Base-by-base conservation (phyloP, 2,329 filamentous ascomycete species). In the Trichophyton verrucosum region DNA sequence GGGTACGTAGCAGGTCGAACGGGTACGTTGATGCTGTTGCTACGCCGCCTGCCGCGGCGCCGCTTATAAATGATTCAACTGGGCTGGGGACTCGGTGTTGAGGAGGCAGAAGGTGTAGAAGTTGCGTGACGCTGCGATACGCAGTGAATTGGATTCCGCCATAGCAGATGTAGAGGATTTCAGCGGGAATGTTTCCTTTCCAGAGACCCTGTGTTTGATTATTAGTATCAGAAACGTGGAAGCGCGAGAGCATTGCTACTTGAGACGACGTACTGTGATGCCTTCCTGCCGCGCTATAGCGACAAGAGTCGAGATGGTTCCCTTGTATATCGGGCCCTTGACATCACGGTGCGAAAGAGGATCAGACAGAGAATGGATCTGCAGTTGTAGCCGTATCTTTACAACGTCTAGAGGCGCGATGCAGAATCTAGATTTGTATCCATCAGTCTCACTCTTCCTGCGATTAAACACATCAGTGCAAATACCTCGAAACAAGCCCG, bases 141-240 rank as follows among this genome's bases (percentile, higher is more conserved):
- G 88, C 81, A 33, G 88, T 86, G 79, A 99, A 99, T 75, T 99
- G 94, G 38, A 89, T 79, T 64, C 88, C 88, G 64, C 89, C 87
- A 76, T 97, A 99, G 73, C 85, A 86, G 66, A 99, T 81, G 77
- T 99, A 99, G 77, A 99, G 85, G 64, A 94, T 77, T 80, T 97
- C 94, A 58, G 94, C 94, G 44, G 94, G 91, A 62, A 99, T 85
- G 72, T 99, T 99, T 72, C 94, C 94, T 79, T 97, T 97, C 94
- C 94, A 99, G 65, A 99, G 82, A 33, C 85, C 88, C 59, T 79
- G 55, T 3, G 60, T 44, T 17, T 44, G 22, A 9, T 9, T 11
- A 38, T 13, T 30, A n/a, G 59, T 51, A 57, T 59, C 27, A 2
- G 6, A 30, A 30, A 62, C 20, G 30, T 38, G 13, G 27, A 22